These are phyloP conservation scores for Aspergillus jensenii DNA, from an alignment of 2,329 filamentous ascomycete genomes.

Conservation along the genomic window DNA sequence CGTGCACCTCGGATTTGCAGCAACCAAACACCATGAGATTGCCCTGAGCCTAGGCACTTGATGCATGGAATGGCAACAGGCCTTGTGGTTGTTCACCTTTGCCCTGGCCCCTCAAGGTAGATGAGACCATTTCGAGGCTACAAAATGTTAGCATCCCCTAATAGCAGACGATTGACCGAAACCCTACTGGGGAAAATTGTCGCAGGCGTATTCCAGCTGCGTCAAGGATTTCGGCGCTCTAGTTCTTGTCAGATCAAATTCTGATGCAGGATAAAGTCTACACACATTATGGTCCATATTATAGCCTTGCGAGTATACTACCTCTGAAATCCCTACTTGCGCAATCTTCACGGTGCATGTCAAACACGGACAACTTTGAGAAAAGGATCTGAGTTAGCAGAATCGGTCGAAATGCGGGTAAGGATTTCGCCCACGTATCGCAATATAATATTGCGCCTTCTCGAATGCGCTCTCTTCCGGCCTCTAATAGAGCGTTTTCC, in stretches of 20 bases:
- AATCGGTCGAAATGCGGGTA: background rate
- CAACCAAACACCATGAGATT: background rate
- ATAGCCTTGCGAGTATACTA: constrained; percentile 91
- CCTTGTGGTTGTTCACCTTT: background rate
- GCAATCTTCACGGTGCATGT: constrained; percentile 99
- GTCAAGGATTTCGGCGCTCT: constrained; percentile 75
- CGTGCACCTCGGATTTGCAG: no score
- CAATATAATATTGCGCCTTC: constrained; percentile 85
- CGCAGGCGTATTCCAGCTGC: constrained; percentile 81
- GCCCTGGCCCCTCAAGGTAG: constrained; percentile 53
- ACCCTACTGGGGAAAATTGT: constrained; percentile 75
- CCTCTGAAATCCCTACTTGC: constrained; percentile 92
- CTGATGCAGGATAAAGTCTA: background rate
- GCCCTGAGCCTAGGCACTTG: background rate
- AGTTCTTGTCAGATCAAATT: constrained; percentile 13
- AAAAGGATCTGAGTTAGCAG: background rate
- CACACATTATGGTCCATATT: constrained; percentile 79
- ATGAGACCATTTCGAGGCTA: constrained; percentile 65
- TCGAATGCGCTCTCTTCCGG: constrained; percentile 83
- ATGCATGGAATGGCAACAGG: background rate
- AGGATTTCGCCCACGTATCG: constrained; percentile 60
- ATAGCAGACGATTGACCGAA: background rate
- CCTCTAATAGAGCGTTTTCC: constrained; percentile 94
- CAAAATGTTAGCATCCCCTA: background rate
- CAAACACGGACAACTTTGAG: constrained; percentile 75